These are phyloP conservation scores for Chenopodium suecicum DNA, from an alignment of 148 eudicot species.

Conservation along the genomic window DNA sequence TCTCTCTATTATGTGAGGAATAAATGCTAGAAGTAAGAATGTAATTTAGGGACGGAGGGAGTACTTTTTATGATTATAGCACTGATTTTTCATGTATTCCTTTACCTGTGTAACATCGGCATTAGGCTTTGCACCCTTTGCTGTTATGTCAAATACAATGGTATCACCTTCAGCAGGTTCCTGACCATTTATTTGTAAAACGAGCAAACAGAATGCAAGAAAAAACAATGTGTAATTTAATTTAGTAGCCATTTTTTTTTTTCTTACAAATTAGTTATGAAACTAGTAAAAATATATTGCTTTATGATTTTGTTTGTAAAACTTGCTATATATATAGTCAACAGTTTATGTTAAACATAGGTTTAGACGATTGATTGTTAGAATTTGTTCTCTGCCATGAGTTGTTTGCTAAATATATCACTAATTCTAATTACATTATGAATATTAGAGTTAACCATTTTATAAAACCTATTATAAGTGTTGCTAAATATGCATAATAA, in stretches of 20 bases:
- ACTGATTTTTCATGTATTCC: too few relatives aligned
- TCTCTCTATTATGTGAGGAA: too few relatives aligned
- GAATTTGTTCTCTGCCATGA: background rate
- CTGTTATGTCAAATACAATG: slow-evolving; percentile 23
- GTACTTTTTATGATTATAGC: too few relatives aligned
- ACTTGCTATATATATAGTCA: background rate
- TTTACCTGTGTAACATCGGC: slow-evolving; percentile 32
- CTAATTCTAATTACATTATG: too few relatives aligned
- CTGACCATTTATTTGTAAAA: background rate
- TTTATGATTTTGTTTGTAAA: background rate
- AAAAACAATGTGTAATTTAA: slow-evolving; percentile 7
- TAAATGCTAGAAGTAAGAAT: too few relatives aligned
- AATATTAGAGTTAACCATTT: too few relatives aligned
- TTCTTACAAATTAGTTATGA: background rate
- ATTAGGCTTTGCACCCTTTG: slow-evolving; percentile 21
- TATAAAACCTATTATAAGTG: too few relatives aligned
- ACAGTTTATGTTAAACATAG: background rate
- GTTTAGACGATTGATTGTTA: background rate
- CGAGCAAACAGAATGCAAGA: slow-evolving; percentile 6
- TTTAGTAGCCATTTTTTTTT: slow-evolving; percentile 17
- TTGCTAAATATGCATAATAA: too few relatives aligned
- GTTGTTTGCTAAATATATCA: slow-evolving; percentile 9
- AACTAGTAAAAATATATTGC: background rate
- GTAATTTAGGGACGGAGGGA: too few relatives aligned
- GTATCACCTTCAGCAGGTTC: background rate